These are phyloP conservation scores for Verticillium klebahnii DNA, from an alignment of 2,329 filamentous ascomycete species.

Conservation along the genomic window DNA sequence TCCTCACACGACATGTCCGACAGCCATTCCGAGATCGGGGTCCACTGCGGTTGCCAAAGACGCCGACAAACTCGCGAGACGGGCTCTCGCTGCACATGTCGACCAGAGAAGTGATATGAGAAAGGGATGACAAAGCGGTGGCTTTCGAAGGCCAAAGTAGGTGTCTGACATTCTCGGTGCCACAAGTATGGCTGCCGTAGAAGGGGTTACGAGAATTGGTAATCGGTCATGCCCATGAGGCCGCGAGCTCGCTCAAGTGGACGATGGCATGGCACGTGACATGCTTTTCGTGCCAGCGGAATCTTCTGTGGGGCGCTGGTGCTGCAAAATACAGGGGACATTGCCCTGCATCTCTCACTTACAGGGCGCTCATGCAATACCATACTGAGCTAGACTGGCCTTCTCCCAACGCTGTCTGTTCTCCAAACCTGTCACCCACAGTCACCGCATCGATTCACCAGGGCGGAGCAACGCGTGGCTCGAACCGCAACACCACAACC, in stretches of 20 bases:
- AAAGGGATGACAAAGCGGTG: too few species aligned
- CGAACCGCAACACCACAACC: too few species aligned
- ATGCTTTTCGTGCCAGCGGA: background rate
- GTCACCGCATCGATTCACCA: background rate
- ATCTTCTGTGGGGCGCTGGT: background rate
- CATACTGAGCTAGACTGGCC: background rate
- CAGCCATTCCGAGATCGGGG: slow-evolving; percentile 13
- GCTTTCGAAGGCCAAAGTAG: too few species aligned
- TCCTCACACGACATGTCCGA: slow-evolving; percentile 24
- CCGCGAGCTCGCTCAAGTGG: too few species aligned
- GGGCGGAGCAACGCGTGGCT: too few species aligned
- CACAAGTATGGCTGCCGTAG: too few species aligned
- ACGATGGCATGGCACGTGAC: background rate
- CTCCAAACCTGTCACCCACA: background rate
- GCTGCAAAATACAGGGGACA: background rate
- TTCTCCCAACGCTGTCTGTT: too few species aligned
- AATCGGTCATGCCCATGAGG: too few species aligned
- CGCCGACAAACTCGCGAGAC: background rate
- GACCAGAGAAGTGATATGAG: too few species aligned
- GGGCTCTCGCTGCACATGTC: background rate
- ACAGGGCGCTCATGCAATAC: background rate
- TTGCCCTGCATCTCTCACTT: background rate
- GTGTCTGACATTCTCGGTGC: too few species aligned
- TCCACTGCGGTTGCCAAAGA: slow-evolving; percentile 7
- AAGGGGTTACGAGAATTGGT: too few species aligned